phyloP scores from a whole-genome alignment of 2,329 filamentous ascomycete genomes.

The Mollisia scopiformis region DNA sequence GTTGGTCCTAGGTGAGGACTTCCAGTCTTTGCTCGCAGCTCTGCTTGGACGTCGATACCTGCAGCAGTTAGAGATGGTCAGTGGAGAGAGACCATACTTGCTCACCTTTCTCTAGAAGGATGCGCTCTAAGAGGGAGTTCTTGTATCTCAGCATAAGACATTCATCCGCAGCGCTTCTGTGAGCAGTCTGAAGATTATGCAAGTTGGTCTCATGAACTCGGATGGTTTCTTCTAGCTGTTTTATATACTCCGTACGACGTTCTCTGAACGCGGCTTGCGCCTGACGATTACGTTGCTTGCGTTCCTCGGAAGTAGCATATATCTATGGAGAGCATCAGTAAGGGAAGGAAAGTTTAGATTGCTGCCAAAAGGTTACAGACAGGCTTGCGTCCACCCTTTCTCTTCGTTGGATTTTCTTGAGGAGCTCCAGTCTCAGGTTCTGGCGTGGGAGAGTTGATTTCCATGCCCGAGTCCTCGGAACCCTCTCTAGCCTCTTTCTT shows the following conservation, averaged over 20 bases:
- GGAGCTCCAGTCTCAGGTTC: slow-evolving; percentile 52
- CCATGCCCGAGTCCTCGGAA: slow-evolving; percentile 63
- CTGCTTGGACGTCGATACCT: slow-evolving; percentile 97
- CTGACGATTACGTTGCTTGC: slow-evolving; percentile 96
- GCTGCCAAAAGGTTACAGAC: slow-evolving; percentile 56
- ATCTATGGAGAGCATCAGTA: slow-evolving; percentile 61
- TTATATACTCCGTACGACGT: slow-evolving; percentile 97
- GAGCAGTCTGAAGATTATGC: slow-evolving; percentile 89
- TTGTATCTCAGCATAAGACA: slow-evolving; percentile 98
- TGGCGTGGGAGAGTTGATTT: slow-evolving; percentile 52
- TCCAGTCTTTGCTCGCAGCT: slow-evolving; percentile 89
- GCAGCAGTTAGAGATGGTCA: slow-evolving; percentile 18
- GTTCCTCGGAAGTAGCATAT: slow-evolving; percentile 97
- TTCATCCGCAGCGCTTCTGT: slow-evolving; percentile 92
- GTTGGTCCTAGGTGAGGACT: slow-evolving; percentile 78
- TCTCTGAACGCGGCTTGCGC: slow-evolving; percentile 97
- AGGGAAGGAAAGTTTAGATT: slow-evolving; percentile 9
- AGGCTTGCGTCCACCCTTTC: slow-evolving; percentile 96
- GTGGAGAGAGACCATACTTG: neutral
- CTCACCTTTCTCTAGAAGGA: slow-evolving; percentile 91
- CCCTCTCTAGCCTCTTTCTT: slow-evolving; percentile 62
- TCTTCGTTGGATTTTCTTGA: slow-evolving; percentile 65
- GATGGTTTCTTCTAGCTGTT: slow-evolving; percentile 96
- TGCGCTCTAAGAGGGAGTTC: slow-evolving; percentile 93
- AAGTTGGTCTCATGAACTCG: slow-evolving; percentile 95